Percentiles rank a stretch among this genome's conserved stretches.
phyloP scores from a whole-genome alignment of 106 monocot genomes.

The Acorus calamus region DNA sequence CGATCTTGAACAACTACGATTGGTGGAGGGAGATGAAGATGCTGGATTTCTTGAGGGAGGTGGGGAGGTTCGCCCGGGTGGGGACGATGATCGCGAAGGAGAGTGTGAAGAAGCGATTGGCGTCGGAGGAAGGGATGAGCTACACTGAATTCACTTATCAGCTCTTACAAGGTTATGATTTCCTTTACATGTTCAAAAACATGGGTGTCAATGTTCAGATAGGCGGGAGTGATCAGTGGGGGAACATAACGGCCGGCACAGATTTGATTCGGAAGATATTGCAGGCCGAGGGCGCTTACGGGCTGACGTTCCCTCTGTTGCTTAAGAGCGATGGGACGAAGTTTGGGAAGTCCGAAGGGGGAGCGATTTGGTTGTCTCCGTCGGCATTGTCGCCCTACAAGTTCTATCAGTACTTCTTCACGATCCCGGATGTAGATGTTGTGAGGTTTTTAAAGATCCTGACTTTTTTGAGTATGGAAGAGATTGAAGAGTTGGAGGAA shows the following conservation, averaged over 20 bases:
- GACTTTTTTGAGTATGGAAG: conserved; percentile 77
- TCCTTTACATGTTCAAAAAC: conserved; percentile 72
- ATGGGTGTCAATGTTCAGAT: conserved; percentile 90
- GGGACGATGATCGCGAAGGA: conserved; percentile 93
- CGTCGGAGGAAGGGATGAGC: conserved; percentile 87
- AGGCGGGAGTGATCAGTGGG: conserved; percentile 97
- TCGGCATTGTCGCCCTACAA: conserved; percentile 76
- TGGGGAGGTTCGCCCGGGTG: conserved; percentile 74
- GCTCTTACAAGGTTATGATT: conserved; percentile 89
- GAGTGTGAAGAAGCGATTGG: conserved; percentile 74
- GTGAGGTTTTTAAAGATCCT: conserved; percentile 79
- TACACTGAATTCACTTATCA: conserved; percentile 97
- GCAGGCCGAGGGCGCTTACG: conserved; percentile 75
- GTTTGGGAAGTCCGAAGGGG: conserved; percentile 84
- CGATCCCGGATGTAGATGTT: conserved; percentile 79
- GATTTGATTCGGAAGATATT: conserved; percentile 82
- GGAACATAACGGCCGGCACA: conserved; percentile 88
- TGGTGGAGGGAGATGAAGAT: conserved; percentile 80
- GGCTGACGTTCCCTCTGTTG: conserved; percentile 86
- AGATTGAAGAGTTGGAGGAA: conserved; percentile 62
- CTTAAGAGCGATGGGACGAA: conserved; percentile 90
- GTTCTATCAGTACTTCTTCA: conserved; percentile 86
- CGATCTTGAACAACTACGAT: conserved; percentile 61
- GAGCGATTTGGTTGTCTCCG: conserved; percentile 74
- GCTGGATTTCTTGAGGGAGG: conserved; percentile 67